Base-by-base conservation (phyloP, 768 basidiomycete species). In the Amanita molliuscula region DNA sequence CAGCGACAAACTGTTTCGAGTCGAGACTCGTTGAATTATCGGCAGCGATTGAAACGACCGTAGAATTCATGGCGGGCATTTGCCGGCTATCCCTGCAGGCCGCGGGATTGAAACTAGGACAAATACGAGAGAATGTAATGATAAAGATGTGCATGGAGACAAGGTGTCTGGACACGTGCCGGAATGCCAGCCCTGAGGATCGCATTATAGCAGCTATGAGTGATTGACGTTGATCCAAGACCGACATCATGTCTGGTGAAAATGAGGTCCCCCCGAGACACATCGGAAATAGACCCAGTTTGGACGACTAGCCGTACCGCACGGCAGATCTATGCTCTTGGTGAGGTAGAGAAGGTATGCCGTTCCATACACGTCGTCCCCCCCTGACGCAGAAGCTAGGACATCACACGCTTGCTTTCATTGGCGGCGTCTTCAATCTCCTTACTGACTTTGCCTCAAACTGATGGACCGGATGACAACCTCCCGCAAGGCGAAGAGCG, bases 281-380 rank as follows among this genome's bases (percentile, higher is more conserved):
- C 58, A 9, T 57, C 57, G n/a, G 78, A 81, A 29, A 74, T 84
- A 41, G 85, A 90, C 67, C 81, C 84, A 6, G 84, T 88, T 51
- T 90, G 86, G 85, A 77, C 76, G 3, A 84, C 84, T 20, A 88
- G 86, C 56, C 76, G 84, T 18, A 89, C 88, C 29, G 84, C 86
- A 29, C 73, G 84, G 50, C 87, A 89, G 62, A 89, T 89, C 54
- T 84, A 81, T 61, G 84, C 82, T 3, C 76, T 90, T 7, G 81
- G 83, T 20, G 79, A 82, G 62, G 87, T 89, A 37, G 88, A 89
- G 62, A 87, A 87, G 73, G 87, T 83, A 36, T 42, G 64, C 45
- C 15, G 13, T 64, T 53, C 18, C 45, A 37, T 15, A 18, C 5
- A 20, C 42, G 8, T 34, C 29, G 33, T 43, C 44, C 49, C 35